A percentile compares a stretch with the other conserved stretches of the same genome.
Conservation (phyloP, 192 early-diverging fungal species). For the Backusella tuberculispora region DNA sequence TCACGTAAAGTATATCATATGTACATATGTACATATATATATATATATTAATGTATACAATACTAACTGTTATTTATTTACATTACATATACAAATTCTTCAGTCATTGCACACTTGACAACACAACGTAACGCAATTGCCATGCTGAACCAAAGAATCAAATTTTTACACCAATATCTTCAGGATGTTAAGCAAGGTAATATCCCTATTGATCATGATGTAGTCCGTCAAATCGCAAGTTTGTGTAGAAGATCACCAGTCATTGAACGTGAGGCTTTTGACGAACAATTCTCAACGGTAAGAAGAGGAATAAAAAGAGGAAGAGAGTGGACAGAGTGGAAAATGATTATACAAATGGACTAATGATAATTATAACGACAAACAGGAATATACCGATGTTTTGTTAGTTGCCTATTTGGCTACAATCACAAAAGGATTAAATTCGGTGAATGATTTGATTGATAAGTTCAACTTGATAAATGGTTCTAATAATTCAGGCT, state of each 20-base stretch:
- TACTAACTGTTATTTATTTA: conserved; percentile 9
- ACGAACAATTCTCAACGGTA: conserved; percentile 75
- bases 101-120: conserved; percentile 72
- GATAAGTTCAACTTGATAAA: conserved; percentile 58
- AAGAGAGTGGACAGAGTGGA: background rate
- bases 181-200: conserved; percentile 64
- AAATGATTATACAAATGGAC: background rate
- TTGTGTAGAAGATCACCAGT: conserved; percentile 75
- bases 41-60: background rate
- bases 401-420: conserved; percentile 77
- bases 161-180: conserved; percentile 73
- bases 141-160: conserved; percentile 77
- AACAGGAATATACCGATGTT: conserved; percentile 84
- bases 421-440: conserved; percentile 75
- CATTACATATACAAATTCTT: background rate
- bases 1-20: conserved; percentile 47
- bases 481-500: background rate
- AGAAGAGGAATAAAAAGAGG: conserved; percentile 40
- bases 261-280: conserved; percentile 66
- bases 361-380: background rate
- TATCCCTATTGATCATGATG: conserved; percentile 69
- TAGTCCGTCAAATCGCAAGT: conserved; percentile 78
- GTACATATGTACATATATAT: background rate
- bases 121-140: conserved; percentile 80
- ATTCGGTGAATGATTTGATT: conserved; percentile 67